Conservation (phyloP, 2,329 filamentous ascomycete species). For the Blastomyces percursus region DNA sequence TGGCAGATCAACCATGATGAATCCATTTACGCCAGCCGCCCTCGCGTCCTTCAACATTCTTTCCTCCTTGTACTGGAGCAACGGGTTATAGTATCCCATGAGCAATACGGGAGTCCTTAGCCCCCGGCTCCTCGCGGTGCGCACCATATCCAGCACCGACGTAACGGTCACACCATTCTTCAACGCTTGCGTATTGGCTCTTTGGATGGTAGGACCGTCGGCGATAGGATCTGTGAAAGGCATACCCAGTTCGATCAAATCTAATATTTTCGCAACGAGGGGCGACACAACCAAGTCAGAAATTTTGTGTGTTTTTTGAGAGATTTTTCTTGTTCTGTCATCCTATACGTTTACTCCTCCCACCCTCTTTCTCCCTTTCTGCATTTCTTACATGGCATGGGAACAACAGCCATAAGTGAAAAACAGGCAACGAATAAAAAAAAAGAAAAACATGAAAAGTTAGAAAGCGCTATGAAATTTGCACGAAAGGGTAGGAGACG, state of each 20-base stretch:
- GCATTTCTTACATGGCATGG: neutral
- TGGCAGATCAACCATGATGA: slow-evolving; percentile 91
- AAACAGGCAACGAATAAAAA: neutral
- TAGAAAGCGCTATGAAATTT: neutral
- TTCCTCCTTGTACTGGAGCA: slow-evolving; percentile 90
- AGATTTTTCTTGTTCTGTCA: neutral
- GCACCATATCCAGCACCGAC: slow-evolving; percentile 71
- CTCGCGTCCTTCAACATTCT: slow-evolving; percentile 73
- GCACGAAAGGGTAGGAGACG: neutral
- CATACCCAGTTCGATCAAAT: slow-evolving; percentile 89
- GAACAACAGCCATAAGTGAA: neutral
- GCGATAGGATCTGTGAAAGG: slow-evolving; percentile 98
- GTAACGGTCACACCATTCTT: slow-evolving; percentile 77
- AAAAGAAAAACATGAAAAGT: neutral
- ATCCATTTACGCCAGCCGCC: slow-evolving; percentile 79
- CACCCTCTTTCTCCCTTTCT: neutral
- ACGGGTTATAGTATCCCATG: slow-evolving; percentile 99
- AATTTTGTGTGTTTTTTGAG: neutral
- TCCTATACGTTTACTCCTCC: neutral
- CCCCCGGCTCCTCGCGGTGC: slow-evolving; percentile 64
- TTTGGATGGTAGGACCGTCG: slow-evolving; percentile 94
- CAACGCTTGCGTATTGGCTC: slow-evolving; percentile 81
- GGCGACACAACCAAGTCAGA: slow-evolving; percentile 4
- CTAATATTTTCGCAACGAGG: slow-evolving; percentile 35
- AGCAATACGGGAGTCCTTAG: slow-evolving; percentile 74